Conservation (phyloP, 2,329 filamentous ascomycete species). For the Cercospora zeae-maydis region DNA sequence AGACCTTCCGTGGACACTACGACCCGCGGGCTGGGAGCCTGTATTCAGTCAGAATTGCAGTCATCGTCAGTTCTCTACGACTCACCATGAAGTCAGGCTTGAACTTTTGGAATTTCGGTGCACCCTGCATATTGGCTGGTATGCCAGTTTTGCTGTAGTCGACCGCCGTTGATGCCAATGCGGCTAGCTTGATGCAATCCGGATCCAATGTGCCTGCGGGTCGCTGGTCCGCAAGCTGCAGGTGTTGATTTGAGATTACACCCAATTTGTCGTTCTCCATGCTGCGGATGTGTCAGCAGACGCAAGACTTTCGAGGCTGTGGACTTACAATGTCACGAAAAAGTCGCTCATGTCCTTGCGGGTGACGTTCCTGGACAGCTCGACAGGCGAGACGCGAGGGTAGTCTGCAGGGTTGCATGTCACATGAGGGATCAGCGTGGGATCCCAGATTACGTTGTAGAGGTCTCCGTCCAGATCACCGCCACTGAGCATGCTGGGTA, state of each 20-base stretch:
- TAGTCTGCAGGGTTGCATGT: conserved; percentile 66
- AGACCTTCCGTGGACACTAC: conserved; percentile 45
- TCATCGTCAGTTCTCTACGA: neutral
- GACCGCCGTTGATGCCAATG: conserved; percentile 40
- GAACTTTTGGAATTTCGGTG: conserved; percentile 41
- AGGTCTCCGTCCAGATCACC: conserved; percentile 82
- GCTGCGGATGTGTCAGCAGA: conserved; percentile 44
- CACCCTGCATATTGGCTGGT: conserved; percentile 45
- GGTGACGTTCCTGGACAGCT: conserved; percentile 60
- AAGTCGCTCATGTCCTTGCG: conserved; percentile 70
- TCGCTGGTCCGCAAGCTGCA: conserved; percentile 41
- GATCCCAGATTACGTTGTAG: conserved; percentile 63
- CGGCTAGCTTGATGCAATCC: conserved; percentile 40
- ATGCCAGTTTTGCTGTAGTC: conserved; percentile 58
- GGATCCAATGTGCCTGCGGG: conserved; percentile 32
- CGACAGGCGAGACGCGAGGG: conserved; percentile 52
- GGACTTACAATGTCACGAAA: conserved; percentile 64
- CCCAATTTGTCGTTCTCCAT: conserved; percentile 55
- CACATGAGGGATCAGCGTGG: conserved; percentile 43
- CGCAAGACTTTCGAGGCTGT: conserved; percentile 33
- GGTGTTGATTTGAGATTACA: conserved; percentile 42
- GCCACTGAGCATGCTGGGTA: conserved; percentile 74
- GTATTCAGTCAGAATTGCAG: neutral
- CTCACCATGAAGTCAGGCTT: conserved; percentile 52
- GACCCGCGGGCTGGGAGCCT: conserved; percentile 45